These are phyloP conservation scores for Boletus rubropictus DNA, from an alignment of 768 basidiomycete genomes.

Conservation along the genomic window DNA sequence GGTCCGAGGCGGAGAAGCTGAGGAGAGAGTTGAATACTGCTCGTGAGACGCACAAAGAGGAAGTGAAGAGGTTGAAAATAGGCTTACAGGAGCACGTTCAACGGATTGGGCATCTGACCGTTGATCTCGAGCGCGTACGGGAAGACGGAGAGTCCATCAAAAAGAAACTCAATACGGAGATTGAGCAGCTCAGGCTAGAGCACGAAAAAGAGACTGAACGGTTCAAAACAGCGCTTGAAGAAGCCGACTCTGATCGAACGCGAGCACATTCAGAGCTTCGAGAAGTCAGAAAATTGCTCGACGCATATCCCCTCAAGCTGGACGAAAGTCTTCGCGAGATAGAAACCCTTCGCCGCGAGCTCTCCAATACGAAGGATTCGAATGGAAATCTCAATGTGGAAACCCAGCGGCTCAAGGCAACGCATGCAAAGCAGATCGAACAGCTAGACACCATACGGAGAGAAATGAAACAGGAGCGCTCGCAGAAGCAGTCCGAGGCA, in stretches of 20 bases:
- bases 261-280: slow-evolving; percentile 20
- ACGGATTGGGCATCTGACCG: slow-evolving; percentile 17
- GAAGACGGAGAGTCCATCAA: slow-evolving; percentile 7
- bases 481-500: slow-evolving; percentile 6
- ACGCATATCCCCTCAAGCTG: slow-evolving; percentile 6
- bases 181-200: slow-evolving; percentile 15
- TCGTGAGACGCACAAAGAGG: slow-evolving; percentile 6
- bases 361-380: slow-evolving; percentile 12
- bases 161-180: slow-evolving; percentile 17
- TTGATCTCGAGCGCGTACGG: slow-evolving; percentile 21
- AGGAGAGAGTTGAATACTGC: slow-evolving; percentile 10
- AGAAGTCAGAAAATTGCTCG: slow-evolving; percentile 14
- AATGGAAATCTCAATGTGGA: too few relatives aligned
- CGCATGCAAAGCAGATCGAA: too few relatives aligned
- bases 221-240: slow-evolving; percentile 20
- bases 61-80: slow-evolving; percentile 5
- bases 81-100: slow-evolving; percentile 12
- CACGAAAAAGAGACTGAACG: slow-evolving; percentile 8
- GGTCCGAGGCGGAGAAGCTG: slow-evolving; percentile 9
- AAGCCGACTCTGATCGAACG: slow-evolving; percentile 18
- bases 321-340: slow-evolving; percentile 9
- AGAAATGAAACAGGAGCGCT: slow-evolving; percentile 7
- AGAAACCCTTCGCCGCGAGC: slow-evolving; percentile 15
- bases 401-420: too few relatives aligned
- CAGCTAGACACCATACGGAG: too few relatives aligned